Base-by-base conservation (phyloP, 202 grass and related monocot genomes). In the Tripidium arundinaceum region DNA sequence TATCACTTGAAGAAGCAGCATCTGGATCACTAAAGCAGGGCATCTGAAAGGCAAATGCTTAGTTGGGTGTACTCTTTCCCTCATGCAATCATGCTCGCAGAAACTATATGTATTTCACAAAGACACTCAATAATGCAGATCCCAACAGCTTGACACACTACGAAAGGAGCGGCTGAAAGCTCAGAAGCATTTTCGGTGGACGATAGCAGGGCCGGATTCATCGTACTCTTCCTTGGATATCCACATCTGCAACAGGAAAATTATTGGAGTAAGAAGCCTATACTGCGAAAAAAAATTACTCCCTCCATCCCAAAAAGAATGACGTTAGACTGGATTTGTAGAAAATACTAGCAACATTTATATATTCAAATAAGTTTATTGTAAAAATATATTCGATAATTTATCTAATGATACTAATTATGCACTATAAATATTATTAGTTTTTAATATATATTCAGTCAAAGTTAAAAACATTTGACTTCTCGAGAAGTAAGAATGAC, bases 181-280 rank as follows among this genome's bases (percentile, higher is more conserved):
- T 85, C 57, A 87, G 69, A 94, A 94, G 86, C 92, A 94, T 80
- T 94, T 94, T 52, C 86, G 83, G 78, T 91, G 92, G 39, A 91
- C 89, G 4, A 91, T 91, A 5, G 89, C 67, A 63, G 89, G 92
- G 36, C 92, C 92, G 16, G 89, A 89, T 83, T 94, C 92, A 31
- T 94, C 89, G 4, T 94, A 94, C 59, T 94, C 91, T 82, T 71
- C 88, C 83, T 89, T 91, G 0, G 89, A 89, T 85, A 94, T 87
- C 92, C 92, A 94, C 89, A 91, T 94, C 89, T 91, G 85, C 15
- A 2, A 59, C 12, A 86, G 26, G 18, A 39, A 87, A 86, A 40
- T 25, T 45, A 55, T n/a, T 36, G 41, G 49, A 22, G 18, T 49
- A 78, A 82, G 72, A 26, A 65, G 0, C 12, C 1, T 46, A 26